Evolutionary conservation across 352 stramenopile genomes (phyloP), one percentile per base, ranked within the genome.

Genomic region (Pseudoperonospora humuli): DNA sequence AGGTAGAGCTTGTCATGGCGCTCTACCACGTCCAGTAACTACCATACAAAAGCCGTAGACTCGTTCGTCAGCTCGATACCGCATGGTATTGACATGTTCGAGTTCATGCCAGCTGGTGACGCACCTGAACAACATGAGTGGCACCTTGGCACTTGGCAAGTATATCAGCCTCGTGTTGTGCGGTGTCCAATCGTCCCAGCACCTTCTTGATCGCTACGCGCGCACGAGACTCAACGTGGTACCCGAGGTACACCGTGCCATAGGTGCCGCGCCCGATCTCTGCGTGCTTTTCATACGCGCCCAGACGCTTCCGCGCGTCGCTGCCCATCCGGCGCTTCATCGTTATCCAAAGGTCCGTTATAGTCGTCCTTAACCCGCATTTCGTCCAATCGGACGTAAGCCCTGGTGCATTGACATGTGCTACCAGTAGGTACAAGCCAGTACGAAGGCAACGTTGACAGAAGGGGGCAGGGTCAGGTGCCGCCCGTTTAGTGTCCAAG

Each of bases 211-310:
- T 75, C 7, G 79, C 79, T 7, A 85, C 72, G n/a, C 58, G 64
- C 26, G 27, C 37, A 7, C 50, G 21, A 17, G 47, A 67, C 33
- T 53, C 61, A 24, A 19, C 45, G 39, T 85, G 72, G 20, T 67
- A 51, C 10, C 76, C 79, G 2, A 72, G 54, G 49, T 89, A 89
- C 37, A 92, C 79, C 7, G 63, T 84, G 6, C 79, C 79, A 28
- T 86, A 92, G 5, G 79, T 89, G 31, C 79, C 79, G n/a, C 75
- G 64, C 3, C 79, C 79, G 33, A 92, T 89, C 63, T 89, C 79
- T 42, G 57, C 55, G 35, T 71, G 72, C 46, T 81, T 64, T 43
- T 88, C 77, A 50, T 86, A 92, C 20, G 43, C 60, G 38, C 76
- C 79, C 28, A 86, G 64, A 34, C 58, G 64, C 58, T 86, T 86